Evolutionary conservation across 2,329 filamentous ascomycete genomes (phyloP).

Genomic region (Aureobasidium sp.): DNA sequence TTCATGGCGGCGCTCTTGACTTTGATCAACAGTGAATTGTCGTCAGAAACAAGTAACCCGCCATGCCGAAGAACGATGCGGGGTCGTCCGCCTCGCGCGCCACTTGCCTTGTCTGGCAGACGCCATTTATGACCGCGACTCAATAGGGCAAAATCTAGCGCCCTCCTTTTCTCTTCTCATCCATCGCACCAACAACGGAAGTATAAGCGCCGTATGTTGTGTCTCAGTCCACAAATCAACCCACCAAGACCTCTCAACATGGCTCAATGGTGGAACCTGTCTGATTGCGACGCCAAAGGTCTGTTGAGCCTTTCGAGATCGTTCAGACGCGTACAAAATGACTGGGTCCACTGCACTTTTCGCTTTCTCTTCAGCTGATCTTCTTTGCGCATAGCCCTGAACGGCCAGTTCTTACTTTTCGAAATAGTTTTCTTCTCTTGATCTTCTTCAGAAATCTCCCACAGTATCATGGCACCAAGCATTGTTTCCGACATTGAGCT

Average conservation of each 20-base stretch:
- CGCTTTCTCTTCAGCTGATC: no score
- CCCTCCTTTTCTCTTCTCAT: neutral
- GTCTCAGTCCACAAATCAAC: neutral
- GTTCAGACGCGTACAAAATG: neutral
- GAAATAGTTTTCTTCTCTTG: neutral
- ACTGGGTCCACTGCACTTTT: neutral
- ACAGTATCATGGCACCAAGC: constrained; percentile 21
- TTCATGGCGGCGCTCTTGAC: neutral
- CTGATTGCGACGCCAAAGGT: neutral
- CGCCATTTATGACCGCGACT: neutral
- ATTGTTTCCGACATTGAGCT: constrained; percentile 23
- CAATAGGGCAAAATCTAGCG: neutral
- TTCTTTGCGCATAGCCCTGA: neutral
- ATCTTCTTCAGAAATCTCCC: no score
- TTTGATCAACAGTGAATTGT: neutral
- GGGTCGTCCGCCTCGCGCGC: neutral
- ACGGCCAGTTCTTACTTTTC: no score
- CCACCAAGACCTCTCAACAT: neutral
- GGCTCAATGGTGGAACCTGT: neutral
- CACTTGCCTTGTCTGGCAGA: neutral
- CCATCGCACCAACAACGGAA: neutral
- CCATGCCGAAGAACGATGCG: neutral
- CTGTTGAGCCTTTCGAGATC: neutral
- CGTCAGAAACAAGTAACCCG: neutral
- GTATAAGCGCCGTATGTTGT: neutral